A percentile compares a stretch with the other conserved stretches of the same genome.
phyloP scores from a whole-genome alignment of 257 asterid genomes.

The Nicotiana tomentosiformis region DNA sequence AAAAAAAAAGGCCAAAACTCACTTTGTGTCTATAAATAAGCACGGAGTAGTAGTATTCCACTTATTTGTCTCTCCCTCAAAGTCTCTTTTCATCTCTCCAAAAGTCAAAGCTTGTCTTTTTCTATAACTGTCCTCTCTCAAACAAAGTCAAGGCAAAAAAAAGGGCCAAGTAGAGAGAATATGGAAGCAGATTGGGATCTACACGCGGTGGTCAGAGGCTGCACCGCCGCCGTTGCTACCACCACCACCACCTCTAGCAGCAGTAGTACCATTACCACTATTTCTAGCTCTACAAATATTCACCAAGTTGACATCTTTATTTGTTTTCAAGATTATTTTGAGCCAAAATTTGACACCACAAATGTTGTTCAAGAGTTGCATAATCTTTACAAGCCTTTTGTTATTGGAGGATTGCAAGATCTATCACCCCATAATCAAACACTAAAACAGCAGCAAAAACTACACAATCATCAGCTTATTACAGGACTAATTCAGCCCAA shows the following conservation, averaged over 20 bases:
- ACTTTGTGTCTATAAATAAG: too few relatives aligned
- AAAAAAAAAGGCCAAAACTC: too few relatives aligned
- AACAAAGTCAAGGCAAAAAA: background rate
- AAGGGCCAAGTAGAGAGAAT: background rate
- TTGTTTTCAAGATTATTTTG: conserved; percentile 38
- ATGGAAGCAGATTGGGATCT: conserved; percentile 94
- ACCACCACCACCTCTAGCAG: conserved; percentile 7
- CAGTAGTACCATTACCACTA: conserved; percentile 6
- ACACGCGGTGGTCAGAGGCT: conserved; percentile 88
- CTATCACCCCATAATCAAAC: conserved; percentile 22
- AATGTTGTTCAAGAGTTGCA: conserved; percentile 27
- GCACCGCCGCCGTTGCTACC: conserved; percentile 40
- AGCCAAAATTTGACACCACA: conserved; percentile 16
- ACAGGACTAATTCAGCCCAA: conserved; percentile 7
- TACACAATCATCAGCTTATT: background rate
- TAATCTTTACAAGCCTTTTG: conserved; percentile 58
- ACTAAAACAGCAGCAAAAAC: background rate
- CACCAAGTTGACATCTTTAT: conserved; percentile 26
- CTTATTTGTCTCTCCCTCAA: too few relatives aligned
- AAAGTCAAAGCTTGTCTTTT: conserved; percentile 55
- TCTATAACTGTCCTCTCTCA: background rate
- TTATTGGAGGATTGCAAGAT: conserved; percentile 50
- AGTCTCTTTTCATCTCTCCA: too few relatives aligned
- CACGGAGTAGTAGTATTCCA: too few relatives aligned
- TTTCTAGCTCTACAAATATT: background rate